phyloP scores from a whole-genome alignment of 2,329 filamentous ascomycete genomes.

The Blumeria hordei region DNA sequence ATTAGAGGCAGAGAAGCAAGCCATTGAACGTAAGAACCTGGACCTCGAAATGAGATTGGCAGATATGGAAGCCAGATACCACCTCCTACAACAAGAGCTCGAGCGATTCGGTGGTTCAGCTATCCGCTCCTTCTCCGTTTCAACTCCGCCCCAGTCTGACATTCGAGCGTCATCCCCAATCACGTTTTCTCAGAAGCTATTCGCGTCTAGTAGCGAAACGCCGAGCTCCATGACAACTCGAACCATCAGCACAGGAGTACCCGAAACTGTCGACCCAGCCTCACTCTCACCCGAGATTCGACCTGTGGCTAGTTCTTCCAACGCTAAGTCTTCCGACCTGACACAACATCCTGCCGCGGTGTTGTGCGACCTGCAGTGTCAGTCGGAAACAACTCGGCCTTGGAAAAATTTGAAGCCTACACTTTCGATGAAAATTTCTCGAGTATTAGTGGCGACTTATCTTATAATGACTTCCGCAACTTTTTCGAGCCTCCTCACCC shows the following conservation, averaged over 20 bases:
- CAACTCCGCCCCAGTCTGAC: constrained; percentile 21
- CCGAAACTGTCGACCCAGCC: constrained; percentile 33
- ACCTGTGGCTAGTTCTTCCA: constrained; percentile 23
- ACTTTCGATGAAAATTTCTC: constrained; percentile 13
- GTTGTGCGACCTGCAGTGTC: constrained; percentile 99
- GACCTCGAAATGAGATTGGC: constrained; percentile 38
- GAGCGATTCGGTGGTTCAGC: constrained; percentile 9
- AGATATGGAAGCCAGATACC: constrained; percentile 12
- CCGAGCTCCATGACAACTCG: constrained; percentile 6
- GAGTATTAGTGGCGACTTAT: constrained; percentile 29
- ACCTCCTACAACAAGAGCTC: constrained; percentile 10
- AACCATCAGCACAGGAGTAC: constrained; percentile 8
- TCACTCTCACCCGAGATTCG: constrained; percentile 33
- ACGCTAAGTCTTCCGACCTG: constrained; percentile 40
- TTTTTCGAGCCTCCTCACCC: constrained; percentile 41
- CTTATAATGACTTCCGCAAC: constrained; percentile 44
- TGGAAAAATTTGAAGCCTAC: constrained; percentile 13
- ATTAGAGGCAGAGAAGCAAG: constrained; percentile 39
- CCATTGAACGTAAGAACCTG: constrained; percentile 46
- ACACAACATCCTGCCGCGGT: constrained; percentile 99
- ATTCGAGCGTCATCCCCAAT: constrained; percentile 18
- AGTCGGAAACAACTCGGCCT: constrained; percentile 35
- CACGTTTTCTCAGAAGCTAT: constrained; percentile 34
- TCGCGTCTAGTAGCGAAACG: constrained; percentile 20
- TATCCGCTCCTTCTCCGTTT: constrained; percentile 21